phyloP scores from a whole-genome alignment of 2,329 filamentous ascomycete genomes.

The Clonostachys rhizophaga region DNA sequence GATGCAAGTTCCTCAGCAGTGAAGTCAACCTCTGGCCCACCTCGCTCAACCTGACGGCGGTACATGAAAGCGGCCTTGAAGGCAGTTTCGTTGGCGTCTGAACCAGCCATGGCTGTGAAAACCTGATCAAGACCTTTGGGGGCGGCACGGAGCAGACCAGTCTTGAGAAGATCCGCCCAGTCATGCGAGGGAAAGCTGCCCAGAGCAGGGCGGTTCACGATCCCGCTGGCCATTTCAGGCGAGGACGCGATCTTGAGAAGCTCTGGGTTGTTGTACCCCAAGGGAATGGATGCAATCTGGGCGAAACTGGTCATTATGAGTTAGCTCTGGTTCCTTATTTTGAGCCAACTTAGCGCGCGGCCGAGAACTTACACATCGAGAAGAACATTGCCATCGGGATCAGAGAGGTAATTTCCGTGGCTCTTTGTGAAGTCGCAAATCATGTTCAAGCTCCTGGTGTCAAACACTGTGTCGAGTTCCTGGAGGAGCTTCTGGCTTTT shows the following conservation, averaged over 20 bases:
- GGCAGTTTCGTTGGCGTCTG: conserved; percentile 89
- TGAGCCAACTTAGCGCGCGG: too few relatives aligned
- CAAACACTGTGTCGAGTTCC: conserved; percentile 74
- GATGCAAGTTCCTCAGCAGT: conserved; percentile 69
- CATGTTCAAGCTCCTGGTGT: conserved; percentile 83
- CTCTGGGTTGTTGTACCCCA: conserved; percentile 87
- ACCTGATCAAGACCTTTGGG: conserved; percentile 83
- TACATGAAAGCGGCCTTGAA: conserved; percentile 97
- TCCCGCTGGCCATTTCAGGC: conserved; percentile 71
- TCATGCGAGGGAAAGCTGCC: conserved; percentile 87
- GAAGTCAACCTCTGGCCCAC: conserved; percentile 71
- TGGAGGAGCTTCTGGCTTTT: conserved; percentile 64
- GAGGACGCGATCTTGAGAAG: conserved; percentile 67
- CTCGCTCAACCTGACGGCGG: conserved; percentile 75
- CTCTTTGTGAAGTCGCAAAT: conserved; percentile 71
- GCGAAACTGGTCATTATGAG: conserved; percentile 54
- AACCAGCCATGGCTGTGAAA: conserved; percentile 85
- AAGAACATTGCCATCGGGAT: conserved; percentile 66
- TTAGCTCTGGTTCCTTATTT: neutral
- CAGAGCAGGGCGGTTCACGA: conserved; percentile 86
- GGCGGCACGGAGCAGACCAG: conserved; percentile 75
- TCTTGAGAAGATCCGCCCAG: conserved; percentile 76
- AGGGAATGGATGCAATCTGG: conserved; percentile 87
- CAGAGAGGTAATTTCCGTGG: conserved; percentile 75
- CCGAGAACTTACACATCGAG: conserved; percentile 59